phyloP scores from a whole-genome alignment of 345 rosid genomes.

The Citrus australasica region DNA sequence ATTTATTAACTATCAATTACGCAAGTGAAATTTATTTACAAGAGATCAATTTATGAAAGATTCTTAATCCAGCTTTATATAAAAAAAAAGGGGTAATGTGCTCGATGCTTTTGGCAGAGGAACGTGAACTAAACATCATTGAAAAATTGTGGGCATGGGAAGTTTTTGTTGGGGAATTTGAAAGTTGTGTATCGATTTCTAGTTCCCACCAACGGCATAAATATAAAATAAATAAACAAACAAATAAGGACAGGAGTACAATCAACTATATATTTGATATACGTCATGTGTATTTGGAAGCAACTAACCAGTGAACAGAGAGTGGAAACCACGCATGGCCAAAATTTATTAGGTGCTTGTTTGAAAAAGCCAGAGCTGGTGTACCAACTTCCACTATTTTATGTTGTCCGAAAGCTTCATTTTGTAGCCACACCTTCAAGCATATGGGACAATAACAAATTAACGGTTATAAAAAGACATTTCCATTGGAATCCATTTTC shows the following conservation, averaged over 20 bases:
- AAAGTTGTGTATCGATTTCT: too few species aligned
- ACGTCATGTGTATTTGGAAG: background rate
- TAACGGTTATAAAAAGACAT: background rate
- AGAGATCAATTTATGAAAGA: too few species aligned
- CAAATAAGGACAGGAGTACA: background rate
- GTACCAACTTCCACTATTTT: background rate
- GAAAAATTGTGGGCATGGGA: too few species aligned
- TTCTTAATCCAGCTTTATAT: too few species aligned
- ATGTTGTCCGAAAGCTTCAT: background rate
- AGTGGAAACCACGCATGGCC: conserved; percentile 12
- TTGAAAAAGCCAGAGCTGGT: background rate
- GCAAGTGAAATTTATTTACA: fast-evolving
- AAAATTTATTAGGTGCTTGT: background rate
- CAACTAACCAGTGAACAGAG: background rate
- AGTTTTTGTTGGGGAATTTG: too few species aligned
- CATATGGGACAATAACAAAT: background rate
- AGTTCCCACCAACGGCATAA: too few species aligned
- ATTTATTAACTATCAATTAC: too few species aligned
- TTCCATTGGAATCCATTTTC: background rate
- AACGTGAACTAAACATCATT: too few species aligned
- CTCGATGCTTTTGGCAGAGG: too few species aligned
- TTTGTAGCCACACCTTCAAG: background rate
- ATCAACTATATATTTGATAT: background rate
- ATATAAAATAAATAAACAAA: background rate
- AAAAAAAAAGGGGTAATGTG: too few species aligned